A percentile compares a stretch with the other conserved stretches of the same genome.
phyloP scores from a whole-genome alignment of 192 early-diverging fungal species.

The Backusella luteola region DNA sequence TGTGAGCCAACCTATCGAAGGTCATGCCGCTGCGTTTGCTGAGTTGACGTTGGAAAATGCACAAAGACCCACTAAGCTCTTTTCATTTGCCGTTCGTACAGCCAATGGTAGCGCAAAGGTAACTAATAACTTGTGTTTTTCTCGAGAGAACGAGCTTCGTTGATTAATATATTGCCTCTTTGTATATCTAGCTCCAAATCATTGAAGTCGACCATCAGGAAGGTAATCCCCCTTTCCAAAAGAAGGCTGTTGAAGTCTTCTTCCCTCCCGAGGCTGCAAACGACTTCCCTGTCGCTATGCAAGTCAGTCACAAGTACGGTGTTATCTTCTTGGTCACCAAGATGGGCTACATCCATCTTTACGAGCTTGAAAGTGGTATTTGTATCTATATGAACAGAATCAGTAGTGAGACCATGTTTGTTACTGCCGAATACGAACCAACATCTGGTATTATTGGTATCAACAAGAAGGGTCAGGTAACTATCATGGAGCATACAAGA shows the following conservation, averaged over 20 bases:
- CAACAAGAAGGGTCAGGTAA: conserved; percentile 92
- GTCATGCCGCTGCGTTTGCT: conserved; percentile 95
- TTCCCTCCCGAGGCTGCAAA: conserved; percentile 95
- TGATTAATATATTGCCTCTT: not conserved
- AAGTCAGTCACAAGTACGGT: conserved; percentile 91
- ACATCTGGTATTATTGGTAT: conserved; percentile 91
- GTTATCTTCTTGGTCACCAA: conserved; percentile 97
- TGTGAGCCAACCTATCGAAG: conserved; percentile 93
- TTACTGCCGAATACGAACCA: conserved; percentile 84
- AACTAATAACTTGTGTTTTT: not conserved
- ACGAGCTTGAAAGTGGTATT: conserved; percentile 91
- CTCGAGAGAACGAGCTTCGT: no score
- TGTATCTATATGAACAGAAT: conserved; percentile 99
- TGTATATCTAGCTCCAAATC: conserved; percentile 71
- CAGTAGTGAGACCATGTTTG: conserved; percentile 97
- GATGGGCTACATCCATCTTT: conserved; percentile 96
- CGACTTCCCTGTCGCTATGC: conserved; percentile 98
- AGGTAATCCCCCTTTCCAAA: conserved; percentile 85
- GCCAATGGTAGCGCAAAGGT: conserved; percentile 77
- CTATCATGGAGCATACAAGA: not conserved
- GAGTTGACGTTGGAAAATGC: conserved; percentile 81
- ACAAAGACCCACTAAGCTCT: conserved; percentile 78
- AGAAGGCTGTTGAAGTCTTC: conserved; percentile 88
- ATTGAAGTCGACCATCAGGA: conserved; percentile 96
- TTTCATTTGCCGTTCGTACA: conserved; percentile 88